Percentiles rank a stretch among this genome's conserved stretches.
Conservation (phyloP, 106 monocot genomes). For the Dendrobium chrysotoxum region DNA sequence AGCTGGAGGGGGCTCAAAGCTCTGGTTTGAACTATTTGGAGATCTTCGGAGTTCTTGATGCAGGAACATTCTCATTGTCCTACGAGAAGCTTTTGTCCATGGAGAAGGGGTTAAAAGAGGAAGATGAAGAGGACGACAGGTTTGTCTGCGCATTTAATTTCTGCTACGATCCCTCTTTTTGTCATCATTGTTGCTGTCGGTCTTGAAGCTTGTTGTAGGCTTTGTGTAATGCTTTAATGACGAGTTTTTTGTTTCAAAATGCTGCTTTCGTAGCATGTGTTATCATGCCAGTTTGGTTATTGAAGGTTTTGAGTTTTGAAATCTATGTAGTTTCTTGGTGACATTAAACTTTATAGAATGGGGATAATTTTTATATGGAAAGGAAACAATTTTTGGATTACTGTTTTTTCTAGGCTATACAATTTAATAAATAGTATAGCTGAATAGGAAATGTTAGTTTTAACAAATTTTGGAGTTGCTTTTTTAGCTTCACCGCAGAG, state of each 20-base stretch:
- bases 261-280: neutral
- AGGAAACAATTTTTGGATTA: neutral
- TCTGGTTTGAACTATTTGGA: conserved; percentile 45
- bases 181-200: neutral
- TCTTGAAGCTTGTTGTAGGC: neutral
- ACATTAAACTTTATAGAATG: neutral
- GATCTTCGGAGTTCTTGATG: conserved; percentile 64
- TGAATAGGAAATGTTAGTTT: neutral
- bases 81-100: conserved; percentile 55
- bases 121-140: neutral
- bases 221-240: neutral
- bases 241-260: neutral
- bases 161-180: neutral
- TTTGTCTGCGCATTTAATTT: neutral
- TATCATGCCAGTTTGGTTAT: neutral
- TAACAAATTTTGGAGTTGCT: neutral
- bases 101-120: neutral
- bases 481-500: neutral
- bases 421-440: neutral
- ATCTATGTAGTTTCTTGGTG: neutral
- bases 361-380: neutral
- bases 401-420: neutral
- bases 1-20: neutral
- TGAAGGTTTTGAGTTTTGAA: neutral
- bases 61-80: conserved; percentile 36